These are phyloP conservation scores for Penicillium sp. DNA, from an alignment of 2,329 filamentous ascomycete species.

Conservation along the genomic window DNA sequence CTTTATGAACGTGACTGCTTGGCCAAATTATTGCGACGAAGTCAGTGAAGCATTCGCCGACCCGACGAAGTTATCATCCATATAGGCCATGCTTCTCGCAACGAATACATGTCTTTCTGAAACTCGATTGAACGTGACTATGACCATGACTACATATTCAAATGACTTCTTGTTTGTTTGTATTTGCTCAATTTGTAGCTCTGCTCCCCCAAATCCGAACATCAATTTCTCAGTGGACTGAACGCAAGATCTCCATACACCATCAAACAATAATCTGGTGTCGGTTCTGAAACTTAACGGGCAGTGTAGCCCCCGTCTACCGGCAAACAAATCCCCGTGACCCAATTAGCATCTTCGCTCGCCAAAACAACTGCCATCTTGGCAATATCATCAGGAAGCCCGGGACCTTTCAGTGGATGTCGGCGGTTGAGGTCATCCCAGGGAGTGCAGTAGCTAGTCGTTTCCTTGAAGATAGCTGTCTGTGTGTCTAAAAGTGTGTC, in stretches of 20 bases:
- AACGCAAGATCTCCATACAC: too few relatives aligned
- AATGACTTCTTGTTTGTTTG: too few relatives aligned
- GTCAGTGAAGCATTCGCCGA: constrained; percentile 15
- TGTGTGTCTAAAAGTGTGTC: constrained; percentile 20
- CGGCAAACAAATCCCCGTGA: constrained; percentile 46
- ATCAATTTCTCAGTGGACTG: too few relatives aligned
- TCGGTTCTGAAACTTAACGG: constrained; percentile 7
- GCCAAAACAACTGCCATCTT: constrained; percentile 34
- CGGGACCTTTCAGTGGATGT: constrained; percentile 33
- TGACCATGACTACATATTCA: too few relatives aligned
- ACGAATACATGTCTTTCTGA: too few relatives aligned
- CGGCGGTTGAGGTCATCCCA: constrained; percentile 18
- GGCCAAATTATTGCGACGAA: constrained; percentile 17
- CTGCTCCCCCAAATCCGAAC: too few relatives aligned
- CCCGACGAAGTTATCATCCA: neutral
- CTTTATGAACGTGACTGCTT: constrained; percentile 12
- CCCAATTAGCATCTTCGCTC: constrained; percentile 49
- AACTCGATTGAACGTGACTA: too few relatives aligned
- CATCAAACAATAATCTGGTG: too few relatives aligned
- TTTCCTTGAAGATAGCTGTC: constrained; percentile 29
- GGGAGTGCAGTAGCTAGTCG: constrained; percentile 16
- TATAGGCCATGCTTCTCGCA: constrained; percentile 2
- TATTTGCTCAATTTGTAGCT: too few relatives aligned
- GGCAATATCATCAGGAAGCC: constrained; percentile 28
- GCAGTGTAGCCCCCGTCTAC: constrained; percentile 49